A percentile compares a stretch with the other conserved stretches of the same genome.
Conservation (phyloP, 495 filamentous ascomycete species). For the Coniosporium apollinis region DNA sequence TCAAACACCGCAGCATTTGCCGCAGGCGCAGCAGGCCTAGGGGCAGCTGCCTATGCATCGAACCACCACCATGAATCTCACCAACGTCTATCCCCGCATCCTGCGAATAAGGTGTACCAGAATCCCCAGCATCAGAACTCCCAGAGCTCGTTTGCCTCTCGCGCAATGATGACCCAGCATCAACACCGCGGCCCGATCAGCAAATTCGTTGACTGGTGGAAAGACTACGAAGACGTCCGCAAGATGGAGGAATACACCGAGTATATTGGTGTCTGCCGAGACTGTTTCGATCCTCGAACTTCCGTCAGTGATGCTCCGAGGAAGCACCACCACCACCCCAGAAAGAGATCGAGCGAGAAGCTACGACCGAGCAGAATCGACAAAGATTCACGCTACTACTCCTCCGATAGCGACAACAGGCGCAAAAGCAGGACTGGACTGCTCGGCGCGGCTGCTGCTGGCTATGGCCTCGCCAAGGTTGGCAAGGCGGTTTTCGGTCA, state of each 20-base stretch:
- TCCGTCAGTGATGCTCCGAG: conserved; percentile 45
- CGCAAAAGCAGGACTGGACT: conserved; percentile 29
- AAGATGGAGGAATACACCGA: conserved; percentile 62
- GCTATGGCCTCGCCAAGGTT: conserved; percentile 30
- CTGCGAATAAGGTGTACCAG: neutral
- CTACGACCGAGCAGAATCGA: conserved; percentile 25
- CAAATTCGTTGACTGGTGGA: conserved; percentile 46
- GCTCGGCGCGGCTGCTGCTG: conserved; percentile 33
- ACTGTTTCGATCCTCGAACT: conserved; percentile 50
- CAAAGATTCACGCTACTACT: conserved; percentile 40
- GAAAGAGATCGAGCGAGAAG: conserved; percentile 4
- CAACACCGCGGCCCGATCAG: conserved; percentile 29
- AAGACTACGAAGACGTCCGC: conserved; percentile 48
- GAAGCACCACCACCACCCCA: conserved; percentile 40
- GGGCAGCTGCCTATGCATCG: conserved; percentile 26
- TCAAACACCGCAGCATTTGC: conserved; percentile 30
- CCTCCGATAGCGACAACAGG: conserved; percentile 36
- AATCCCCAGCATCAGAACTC: conserved; percentile 11
- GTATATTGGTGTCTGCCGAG: conserved; percentile 48
- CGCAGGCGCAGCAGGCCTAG: conserved; percentile 28
- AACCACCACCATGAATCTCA: conserved; percentile 18
- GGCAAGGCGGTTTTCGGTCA: conserved; percentile 36
- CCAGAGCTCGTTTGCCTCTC: neutral
- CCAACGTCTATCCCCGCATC: conserved; percentile 9
- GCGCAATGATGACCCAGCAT: neutral